Evolutionary conservation across 2,329 filamentous ascomycete species (phyloP), one percentile per base, ranked within the genome.

Genomic region (Cordyceps farinosa): DNA sequence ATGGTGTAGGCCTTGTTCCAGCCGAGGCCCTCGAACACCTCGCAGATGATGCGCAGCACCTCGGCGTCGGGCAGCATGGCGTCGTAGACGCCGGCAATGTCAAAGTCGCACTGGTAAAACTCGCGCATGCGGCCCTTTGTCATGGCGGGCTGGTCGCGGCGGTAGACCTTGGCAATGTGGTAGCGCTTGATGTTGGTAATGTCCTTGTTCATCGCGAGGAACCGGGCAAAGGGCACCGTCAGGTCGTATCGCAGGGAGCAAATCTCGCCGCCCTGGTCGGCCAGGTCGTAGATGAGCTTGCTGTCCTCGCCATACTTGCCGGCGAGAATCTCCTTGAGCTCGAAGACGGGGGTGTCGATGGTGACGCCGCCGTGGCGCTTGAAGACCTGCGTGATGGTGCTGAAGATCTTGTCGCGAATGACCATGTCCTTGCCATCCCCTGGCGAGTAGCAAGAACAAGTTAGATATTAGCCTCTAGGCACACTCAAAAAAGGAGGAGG

Each of bases 71-170:
- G 91, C 32, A 97, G 84, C 92, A 97, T 97, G 61, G 91, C 78
- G 74, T 97, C 94, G 79, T 92, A 96, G 48, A 80, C 81, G 65
- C 93, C 92, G 13, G 93, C 93, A 77, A 97, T 94, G 74, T 97
- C 93, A 73, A 97, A 96, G 78, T 98, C 94, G 79, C 93, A 97
- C 77, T 97, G 93, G 80, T 96, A 97, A 77, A 97, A 97, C 78
- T 97, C 94, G 72, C 94, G 86, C 90, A 97, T 95, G 61, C 93
- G 87, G 58, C 93, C 94, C 75, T 96, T 95, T 66, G 89, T 91
- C 79, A 97, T 91, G 65, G 92, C 74, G 13, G 77, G 77, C 66
- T 79, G 77, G 64, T 79, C 77, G 69, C 77, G 69, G 54, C 78
- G 76, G 73, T 80, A 80, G 67, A 97, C 93, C 79, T 97, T 97